These are phyloP conservation scores for Cucurbita argyrosperma DNA, from an alignment of 306 rosid genomes.

Conservation along the genomic window DNA sequence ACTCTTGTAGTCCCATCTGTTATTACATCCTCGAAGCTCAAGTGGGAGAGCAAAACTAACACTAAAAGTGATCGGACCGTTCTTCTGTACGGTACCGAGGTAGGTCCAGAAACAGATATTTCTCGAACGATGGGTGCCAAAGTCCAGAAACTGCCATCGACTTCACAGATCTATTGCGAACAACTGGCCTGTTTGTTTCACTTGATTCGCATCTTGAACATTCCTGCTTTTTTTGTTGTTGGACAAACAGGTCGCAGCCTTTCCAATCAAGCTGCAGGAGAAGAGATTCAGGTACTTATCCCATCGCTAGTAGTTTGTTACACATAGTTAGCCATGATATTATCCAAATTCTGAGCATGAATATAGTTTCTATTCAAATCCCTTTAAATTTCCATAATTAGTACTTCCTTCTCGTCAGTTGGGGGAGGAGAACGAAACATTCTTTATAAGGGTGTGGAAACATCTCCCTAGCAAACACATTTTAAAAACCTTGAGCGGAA, in stretches of 20 bases:
- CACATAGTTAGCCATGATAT: background rate
- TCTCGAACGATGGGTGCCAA: conserved; percentile 20
- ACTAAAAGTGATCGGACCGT: conserved; percentile 12
- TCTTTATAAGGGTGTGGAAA: no score
- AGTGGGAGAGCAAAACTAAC: conserved; percentile 28
- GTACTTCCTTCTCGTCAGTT: no score
- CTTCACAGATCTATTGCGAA: conserved; percentile 47
- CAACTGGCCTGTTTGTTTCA: conserved; percentile 55
- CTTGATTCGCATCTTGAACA: conserved; percentile 33
- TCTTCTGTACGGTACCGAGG: conserved; percentile 30
- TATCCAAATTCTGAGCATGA: background rate
- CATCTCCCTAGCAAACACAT: no score
- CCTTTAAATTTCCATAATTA: background rate
- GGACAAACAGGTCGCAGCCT: conserved; percentile 27
- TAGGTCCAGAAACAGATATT: conserved; percentile 44
- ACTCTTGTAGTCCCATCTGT: conserved; percentile 46
- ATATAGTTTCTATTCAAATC: background rate
- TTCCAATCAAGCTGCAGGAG: conserved; percentile 25
- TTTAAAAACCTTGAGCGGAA: no score
- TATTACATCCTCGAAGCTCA: conserved; percentile 43
- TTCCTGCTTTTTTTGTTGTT: conserved; percentile 45
- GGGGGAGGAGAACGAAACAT: no score
- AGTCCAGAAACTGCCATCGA: conserved; percentile 36
- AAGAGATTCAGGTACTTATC: conserved; percentile 37
- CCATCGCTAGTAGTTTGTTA: background rate